Conservation (phyloP, 805 yeast species). For the Vanderwaltozyma yarrowii region DNA sequence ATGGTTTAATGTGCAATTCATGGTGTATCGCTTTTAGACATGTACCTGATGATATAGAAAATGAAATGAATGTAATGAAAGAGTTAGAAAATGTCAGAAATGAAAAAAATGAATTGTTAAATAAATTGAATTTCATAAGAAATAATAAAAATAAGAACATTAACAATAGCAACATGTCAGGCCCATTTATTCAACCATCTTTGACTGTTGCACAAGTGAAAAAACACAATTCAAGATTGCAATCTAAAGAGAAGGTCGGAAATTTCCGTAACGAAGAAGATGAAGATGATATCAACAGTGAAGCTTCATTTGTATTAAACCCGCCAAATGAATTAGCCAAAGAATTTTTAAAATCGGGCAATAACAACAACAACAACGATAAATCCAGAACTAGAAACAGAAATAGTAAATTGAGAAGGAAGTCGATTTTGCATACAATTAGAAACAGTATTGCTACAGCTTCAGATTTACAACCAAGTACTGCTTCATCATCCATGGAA, state of each 20-base stretch:
- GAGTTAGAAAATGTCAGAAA: conserved; percentile 10
- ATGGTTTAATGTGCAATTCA: conserved; percentile 75
- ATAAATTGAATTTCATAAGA: not conserved
- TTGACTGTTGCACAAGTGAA: conserved; percentile 3
- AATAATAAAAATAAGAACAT: not conserved
- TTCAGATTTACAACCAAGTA: not conserved
- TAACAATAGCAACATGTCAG: no score
- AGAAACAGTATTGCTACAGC: conserved; percentile 18
- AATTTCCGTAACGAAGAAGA: conserved; percentile 4
- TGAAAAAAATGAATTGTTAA: conserved; percentile 9
- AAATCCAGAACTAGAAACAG: not conserved
- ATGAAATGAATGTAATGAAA: conserved; percentile 15
- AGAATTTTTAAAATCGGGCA: not conserved
- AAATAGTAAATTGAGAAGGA: conserved; percentile 19
- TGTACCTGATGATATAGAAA: conserved; percentile 19
- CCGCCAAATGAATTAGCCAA: conserved; percentile 9
- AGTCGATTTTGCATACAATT: conserved; percentile 26
- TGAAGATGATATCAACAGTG: conserved; percentile 24
- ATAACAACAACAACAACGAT: not conserved
- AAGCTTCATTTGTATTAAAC: conserved; percentile 27
- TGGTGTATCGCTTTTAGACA: conserved; percentile 70
- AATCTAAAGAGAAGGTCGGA: not conserved
- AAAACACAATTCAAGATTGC: conserved; percentile 1
- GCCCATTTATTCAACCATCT: conserved; percentile 3
- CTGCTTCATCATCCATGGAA: no score